phyloP scores from a whole-genome alignment of 2,329 filamentous ascomycete genomes.

The Coniochaeta pulveracea region DNA sequence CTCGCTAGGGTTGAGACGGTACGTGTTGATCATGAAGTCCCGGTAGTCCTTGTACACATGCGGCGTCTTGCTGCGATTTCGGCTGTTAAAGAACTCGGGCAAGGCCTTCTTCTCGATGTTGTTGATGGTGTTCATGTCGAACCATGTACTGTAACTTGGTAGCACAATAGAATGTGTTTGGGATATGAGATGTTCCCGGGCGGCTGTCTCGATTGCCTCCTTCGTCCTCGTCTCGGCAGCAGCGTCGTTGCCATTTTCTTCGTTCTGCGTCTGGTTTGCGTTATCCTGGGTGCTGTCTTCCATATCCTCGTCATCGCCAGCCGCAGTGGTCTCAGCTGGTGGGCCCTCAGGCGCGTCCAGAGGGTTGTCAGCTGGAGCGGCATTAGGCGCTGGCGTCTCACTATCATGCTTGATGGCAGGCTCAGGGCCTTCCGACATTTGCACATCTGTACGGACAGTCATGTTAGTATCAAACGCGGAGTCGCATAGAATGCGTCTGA shows the following conservation, averaged over 20 bases:
- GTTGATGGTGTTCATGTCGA: constrained; percentile 92
- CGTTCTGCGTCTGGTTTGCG: constrained; percentile 27
- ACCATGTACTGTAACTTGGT: constrained; percentile 97
- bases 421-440: constrained; percentile 48
- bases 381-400: constrained; percentile 44
- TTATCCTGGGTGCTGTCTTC: constrained; percentile 49
- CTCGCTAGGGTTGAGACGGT: constrained; percentile 87
- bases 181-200: constrained; percentile 81
- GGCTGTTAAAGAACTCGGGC: constrained; percentile 96
- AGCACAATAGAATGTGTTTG: constrained; percentile 95
- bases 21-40: constrained; percentile 99
- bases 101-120: constrained; percentile 87
- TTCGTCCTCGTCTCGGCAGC: constrained; percentile 58
- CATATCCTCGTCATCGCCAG: constrained; percentile 70
- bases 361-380: constrained; percentile 48
- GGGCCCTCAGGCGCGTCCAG: constrained; percentile 58
- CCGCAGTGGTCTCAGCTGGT: constrained; percentile 47
- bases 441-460: constrained; percentile 36
- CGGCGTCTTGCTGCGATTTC: constrained; percentile 95
- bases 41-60: constrained; percentile 98
- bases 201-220: constrained; percentile 70
- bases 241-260: constrained; percentile 26
- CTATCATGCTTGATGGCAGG: constrained; percentile 49
- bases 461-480: constrained; percentile 12
- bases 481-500: constrained; percentile 2